Evolutionary conservation across 2,329 filamentous ascomycete species (phyloP), one percentile per base, ranked within the genome.

Genomic region (Xylariaceae sp.): DNA sequence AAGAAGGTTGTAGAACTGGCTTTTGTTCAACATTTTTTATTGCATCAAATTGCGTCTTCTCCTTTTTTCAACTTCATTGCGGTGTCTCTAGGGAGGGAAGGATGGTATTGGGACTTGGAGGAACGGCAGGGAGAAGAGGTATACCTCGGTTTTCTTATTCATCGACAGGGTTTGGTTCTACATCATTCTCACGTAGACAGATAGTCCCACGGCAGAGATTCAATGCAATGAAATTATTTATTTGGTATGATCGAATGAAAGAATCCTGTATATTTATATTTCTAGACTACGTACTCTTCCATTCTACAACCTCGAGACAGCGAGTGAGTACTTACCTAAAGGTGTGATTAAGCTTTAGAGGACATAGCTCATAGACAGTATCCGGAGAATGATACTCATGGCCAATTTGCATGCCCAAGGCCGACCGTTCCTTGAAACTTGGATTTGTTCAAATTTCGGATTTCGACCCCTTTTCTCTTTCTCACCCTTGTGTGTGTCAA

Each of bases 21-120:
- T 49, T 60, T 53, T 21, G n/a, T 34, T 34, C 17, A 12, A 26
- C 54, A 41, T 26, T 52, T 48, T 33, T 37, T 55, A 45, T 59
- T 59, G 52, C 51, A 40, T 19, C 21, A 40, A 19, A 31, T 19
- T 21, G 19, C 6, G 21, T 21, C n/a, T 48, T 16, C 9, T 36
- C 37, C 40, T 60, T 26, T 14, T 36, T 50, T 50, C 28, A 16
- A 33, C 28, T 54, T 44, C 24, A 17, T 39, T 41, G 24, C 34
- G 12, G 14, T 56, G 31, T 48, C 19, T 43, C 41, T 11, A 14
- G 29, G 46, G 28, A 46, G n/a, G n/a, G n/a, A n/a, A 46, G 26
- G 65, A 60, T 47, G 58, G 58, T 60, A 62, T 56, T 31, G 34
- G 53, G 58, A 36, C 53, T n/a, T n/a, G 60, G 55, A 58, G 53